Percentiles rank a stretch among this genome's conserved stretches.
Conservation (phyloP, 768 basidiomycete genomes). For the Pholiota molesta region DNA sequence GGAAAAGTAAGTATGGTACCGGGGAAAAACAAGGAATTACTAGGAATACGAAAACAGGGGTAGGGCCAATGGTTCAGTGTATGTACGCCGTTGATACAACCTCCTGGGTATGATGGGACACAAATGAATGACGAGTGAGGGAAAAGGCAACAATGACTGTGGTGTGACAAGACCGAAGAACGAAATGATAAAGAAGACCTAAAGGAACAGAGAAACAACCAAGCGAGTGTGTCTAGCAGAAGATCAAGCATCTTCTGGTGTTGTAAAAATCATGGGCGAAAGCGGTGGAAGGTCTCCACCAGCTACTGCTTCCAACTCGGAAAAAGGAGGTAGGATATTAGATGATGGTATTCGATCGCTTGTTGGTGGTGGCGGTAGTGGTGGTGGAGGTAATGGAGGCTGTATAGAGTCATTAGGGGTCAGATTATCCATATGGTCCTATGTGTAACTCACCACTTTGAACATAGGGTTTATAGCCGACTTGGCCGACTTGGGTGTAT, state of each 20-base stretch:
- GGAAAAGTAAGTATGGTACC: conserved; percentile 43
- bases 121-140: conserved; percentile 29
- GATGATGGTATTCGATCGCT: conserved; percentile 36
- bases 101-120: conserved; percentile 41
- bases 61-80: conserved; percentile 40
- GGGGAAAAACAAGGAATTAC: conserved; percentile 29
- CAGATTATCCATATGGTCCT: conserved; percentile 38
- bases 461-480: conserved; percentile 85
- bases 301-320: conserved; percentile 82
- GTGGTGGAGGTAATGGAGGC: conserved; percentile 62
- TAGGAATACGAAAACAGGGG: conserved; percentile 25
- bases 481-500: conserved; percentile 68
- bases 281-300: conserved; percentile 72
- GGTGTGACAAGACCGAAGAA: conserved; percentile 20
- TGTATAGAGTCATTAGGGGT: conserved; percentile 40
- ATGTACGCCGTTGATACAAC: conserved; percentile 42
- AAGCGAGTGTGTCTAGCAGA: conserved; percentile 28
- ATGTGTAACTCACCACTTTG: conserved; percentile 77
- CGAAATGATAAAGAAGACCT: conserved; percentile 18
- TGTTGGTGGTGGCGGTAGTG: conserved; percentile 41
- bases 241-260: conserved; percentile 42
- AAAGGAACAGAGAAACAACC: conserved; percentile 23
- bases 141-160: conserved; percentile 18
- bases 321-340: conserved; percentile 73
- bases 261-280: conserved; percentile 72